Evolutionary conservation across 2,329 filamentous ascomycete species (phyloP), one percentile per base, ranked within the genome.

Genomic region (Xylariales sp.): DNA sequence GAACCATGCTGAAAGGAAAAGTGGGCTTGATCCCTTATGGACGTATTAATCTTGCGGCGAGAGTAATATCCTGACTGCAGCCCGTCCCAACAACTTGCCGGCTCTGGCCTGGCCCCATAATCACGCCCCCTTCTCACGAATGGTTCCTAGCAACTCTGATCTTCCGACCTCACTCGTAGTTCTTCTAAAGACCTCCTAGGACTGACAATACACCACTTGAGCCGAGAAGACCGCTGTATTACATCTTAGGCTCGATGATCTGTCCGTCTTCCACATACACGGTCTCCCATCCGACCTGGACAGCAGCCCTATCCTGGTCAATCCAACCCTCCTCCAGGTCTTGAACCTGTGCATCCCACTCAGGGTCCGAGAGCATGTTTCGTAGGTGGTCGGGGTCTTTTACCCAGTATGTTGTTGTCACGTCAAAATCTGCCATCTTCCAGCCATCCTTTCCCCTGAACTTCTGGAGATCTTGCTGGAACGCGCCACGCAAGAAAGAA

Each of bases 381-480:
- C 50, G 36, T 16, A 54, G 50, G 50, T 39, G 14, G 14, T 39
- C 16, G 6, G 50, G 34, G 30, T 54, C 50, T 9, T 32, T 54
- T 9, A 39, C 50, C 50, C 50, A 52, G 9, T 54, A 54, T 18
- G 50, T 54, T 7, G n/a, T 54, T 12, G 50, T 54, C 7, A 18
- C 50, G 16, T 54, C 50, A 36, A 54, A 54, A 23, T 39, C 34
- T 0, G 50, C 50, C 50, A 54, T 54, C 50, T 39, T 39, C 50
- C 34, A 54, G 28, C 50, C 32, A 39, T 39, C 12, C 50, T 39
- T 54, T 54, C 50, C 50, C 50, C 50, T 54, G n/a, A 54, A 54
- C 32, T 39, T 54, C 32, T 39, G 50, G 5, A 54, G n/a, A 8
- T 54, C 50, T 39, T 54, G 32, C n/a, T 52, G 28, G 16, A 54